A percentile compares a stretch with the other conserved stretches of the same genome.
Conservation (phyloP, 176 grass and related monocot species). For the Triticum turgidum region DNA sequence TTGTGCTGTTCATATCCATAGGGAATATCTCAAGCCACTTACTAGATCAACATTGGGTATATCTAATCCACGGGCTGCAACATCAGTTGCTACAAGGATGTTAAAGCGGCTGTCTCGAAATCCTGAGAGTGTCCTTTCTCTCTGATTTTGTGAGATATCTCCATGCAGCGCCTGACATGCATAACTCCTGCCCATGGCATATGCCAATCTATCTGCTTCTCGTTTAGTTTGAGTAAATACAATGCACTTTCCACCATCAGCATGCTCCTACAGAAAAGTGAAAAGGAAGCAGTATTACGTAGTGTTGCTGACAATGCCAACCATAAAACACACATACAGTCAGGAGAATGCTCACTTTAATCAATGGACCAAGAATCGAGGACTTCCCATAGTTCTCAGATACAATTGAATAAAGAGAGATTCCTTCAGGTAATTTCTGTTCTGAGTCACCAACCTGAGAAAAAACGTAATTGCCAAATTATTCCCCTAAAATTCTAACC, state of each 20-base stretch:
- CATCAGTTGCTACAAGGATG: slow-evolving; percentile 87
- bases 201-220: slow-evolving; percentile 82
- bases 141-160: slow-evolving; percentile 94
- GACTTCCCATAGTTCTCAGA: slow-evolving; percentile 73
- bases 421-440: slow-evolving; percentile 92
- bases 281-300: slow-evolving; percentile 11
- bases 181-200: slow-evolving; percentile 82
- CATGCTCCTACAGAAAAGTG: slow-evolving; percentile 65
- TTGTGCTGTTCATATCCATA: not conserved
- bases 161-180: slow-evolving; percentile 83
- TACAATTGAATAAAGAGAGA: slow-evolving; percentile 85
- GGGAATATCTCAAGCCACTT: slow-evolving; percentile 31
- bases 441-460: slow-evolving; percentile 90
- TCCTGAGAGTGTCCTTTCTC: slow-evolving; percentile 80
- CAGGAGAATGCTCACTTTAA: slow-evolving; percentile 59
- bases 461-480: slow-evolving; percentile 21
- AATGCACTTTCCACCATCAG: slow-evolving; percentile 94
- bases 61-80: slow-evolving; percentile 90
- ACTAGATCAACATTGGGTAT: slow-evolving; percentile 99
- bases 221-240: slow-evolving; percentile 97
- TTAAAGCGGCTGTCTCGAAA: slow-evolving; percentile 90
- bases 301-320: not conserved
- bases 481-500: not conserved
- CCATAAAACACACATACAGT: not conserved
- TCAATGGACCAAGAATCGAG: slow-evolving; percentile 83